Conservation (phyloP, 225 moss, liverwort and hornwort species). For the Anthoceros angustus region DNA sequence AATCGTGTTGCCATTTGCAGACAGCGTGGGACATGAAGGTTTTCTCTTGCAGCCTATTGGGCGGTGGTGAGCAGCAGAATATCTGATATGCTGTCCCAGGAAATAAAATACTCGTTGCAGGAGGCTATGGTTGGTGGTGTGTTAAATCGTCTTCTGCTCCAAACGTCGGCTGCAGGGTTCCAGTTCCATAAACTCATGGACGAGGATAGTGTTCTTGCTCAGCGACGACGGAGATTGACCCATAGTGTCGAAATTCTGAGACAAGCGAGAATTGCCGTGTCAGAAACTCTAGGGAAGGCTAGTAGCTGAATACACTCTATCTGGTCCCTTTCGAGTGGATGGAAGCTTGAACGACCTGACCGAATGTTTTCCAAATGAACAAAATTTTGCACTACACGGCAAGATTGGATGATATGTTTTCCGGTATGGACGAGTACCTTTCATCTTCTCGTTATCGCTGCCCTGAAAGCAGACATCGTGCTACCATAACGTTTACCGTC, state of each 20-base stretch:
- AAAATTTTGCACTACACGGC: neutral
- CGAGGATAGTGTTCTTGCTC: neutral
- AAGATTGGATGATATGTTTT: neutral
- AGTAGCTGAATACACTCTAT: no score
- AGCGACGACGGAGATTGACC: no score
- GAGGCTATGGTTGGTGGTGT: neutral
- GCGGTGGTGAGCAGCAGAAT: neutral
- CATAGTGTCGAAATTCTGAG: no score
- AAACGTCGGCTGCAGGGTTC: neutral
- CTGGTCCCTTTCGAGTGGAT: no score
- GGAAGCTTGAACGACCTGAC: no score
- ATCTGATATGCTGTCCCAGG: neutral
- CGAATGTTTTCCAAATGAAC: no score
- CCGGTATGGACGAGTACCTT: neutral
- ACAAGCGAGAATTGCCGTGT: no score
- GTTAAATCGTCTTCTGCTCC: neutral
- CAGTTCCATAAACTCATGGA: neutral
- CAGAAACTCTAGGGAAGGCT: no score
- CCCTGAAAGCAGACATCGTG: no score
- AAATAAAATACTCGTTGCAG: neutral
- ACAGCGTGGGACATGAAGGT: neutral
- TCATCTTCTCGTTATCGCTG: no score
- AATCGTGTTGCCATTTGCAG: neutral
- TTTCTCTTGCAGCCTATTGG: neutral
- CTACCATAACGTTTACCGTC: no score